Base-by-base conservation (phyloP, 163 green algal genomes). In the Volvox carteri region DNA sequence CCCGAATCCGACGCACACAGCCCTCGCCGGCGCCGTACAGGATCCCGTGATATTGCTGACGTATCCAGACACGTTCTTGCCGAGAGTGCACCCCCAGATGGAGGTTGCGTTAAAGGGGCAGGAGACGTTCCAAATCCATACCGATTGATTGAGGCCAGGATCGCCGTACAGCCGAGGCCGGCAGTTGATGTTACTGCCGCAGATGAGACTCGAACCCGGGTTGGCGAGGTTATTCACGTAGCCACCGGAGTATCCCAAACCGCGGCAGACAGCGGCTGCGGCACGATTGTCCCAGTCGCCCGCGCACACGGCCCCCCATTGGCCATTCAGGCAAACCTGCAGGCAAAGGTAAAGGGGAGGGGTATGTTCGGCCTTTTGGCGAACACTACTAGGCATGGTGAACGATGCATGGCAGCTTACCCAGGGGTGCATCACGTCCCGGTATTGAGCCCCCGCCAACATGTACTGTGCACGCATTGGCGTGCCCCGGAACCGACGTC, bases 281-380 rank as follows among this genome's bases (percentile, higher is more conserved):
- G 33, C 80, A 19, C 3, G 68, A 44, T n/a, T 70, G 46, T 70
- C 33, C 5, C 33, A 75, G 25, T 46, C 33, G 21, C 44, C 48
- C 0, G 18, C 65, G 30, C 80, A 87, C 1, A 87, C 33, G 2
- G 46, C 80, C 2, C 62, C 44, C 80, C 80, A 87, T 4, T 79
- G 46, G 5, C 80, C 80, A n/a, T 87, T 79, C 30, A 39, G 5
- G 42, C 80, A 87, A 4, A 87, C 80, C 80, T 87, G 80, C 25
- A 8, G 39, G 7, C 6, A 60, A n/a, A n/a, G n/a, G n/a, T n/a
- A n/a, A n/a, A n/a, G n/a, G n/a, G n/a, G n/a, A n/a, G n/a, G n/a
- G n/a, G n/a, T n/a, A n/a, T n/a, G n/a, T n/a, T n/a, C n/a, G n/a
- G n/a, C n/a, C n/a, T n/a, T n/a, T n/a, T n/a, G n/a, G n/a, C n/a